Percentiles rank a stretch among this genome's conserved stretches.
Conservation (phyloP, 495 filamentous ascomycete genomes). For the Aspergillus kassunensis region DNA sequence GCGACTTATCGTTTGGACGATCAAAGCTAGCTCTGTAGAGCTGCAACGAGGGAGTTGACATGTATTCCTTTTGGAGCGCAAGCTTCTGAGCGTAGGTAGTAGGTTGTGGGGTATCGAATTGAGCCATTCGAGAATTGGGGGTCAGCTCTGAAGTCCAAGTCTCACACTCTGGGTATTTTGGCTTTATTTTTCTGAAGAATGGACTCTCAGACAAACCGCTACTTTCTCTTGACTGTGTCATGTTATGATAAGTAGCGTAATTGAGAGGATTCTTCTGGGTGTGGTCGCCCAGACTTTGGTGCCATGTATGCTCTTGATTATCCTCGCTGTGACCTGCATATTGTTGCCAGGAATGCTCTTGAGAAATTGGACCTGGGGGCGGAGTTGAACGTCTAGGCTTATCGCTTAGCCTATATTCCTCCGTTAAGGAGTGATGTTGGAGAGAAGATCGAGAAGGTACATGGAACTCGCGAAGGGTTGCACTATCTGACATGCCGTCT, state of each 20-base stretch:
- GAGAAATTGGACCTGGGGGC: slow-evolving; percentile 1
- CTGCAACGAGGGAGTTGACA: slow-evolving; percentile 11
- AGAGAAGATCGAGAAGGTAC: slow-evolving; percentile 12
- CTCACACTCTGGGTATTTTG: not conserved
- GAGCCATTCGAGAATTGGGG: not conserved
- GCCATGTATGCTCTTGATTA: not conserved
- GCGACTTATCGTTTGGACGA: slow-evolving; percentile 16
- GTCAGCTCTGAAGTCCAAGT: not conserved
- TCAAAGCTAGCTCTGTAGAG: slow-evolving; percentile 20
- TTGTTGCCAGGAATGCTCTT: not conserved
- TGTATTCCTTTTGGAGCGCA: not conserved
- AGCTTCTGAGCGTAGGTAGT: not conserved
- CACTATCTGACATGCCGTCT: not conserved
- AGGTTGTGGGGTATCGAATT: not conserved
- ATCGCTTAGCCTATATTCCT: not conserved
- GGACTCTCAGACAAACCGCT: slow-evolving; percentile 13
- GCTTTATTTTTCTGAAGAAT: slow-evolving; percentile 7
- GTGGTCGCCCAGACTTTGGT: not conserved
- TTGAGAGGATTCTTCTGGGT: slow-evolving; percentile 19
- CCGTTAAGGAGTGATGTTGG: slow-evolving; percentile 5
- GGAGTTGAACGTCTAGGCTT: not conserved
- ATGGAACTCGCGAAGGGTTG: not conserved
- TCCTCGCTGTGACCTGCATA: not conserved
- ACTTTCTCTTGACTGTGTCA: slow-evolving; percentile 1
- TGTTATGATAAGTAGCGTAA: slow-evolving; percentile 8